These are phyloP conservation scores for Starmerella khaoyaiensis DNA, from an alignment of 805 yeast species.

Conservation along the genomic window DNA sequence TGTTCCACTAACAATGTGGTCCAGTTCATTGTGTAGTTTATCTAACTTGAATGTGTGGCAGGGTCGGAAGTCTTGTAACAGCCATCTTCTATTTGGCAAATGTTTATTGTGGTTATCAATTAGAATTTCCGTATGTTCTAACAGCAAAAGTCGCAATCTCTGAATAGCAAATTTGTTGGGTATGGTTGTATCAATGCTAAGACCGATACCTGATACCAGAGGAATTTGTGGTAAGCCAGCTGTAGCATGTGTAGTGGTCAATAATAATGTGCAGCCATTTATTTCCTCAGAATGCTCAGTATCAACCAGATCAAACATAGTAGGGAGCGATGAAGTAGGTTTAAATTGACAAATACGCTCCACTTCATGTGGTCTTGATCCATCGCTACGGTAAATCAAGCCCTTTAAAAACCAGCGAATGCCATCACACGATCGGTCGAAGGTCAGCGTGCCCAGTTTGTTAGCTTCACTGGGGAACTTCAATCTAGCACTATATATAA, in stretches of 20 bases:
- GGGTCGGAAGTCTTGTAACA: slow-evolving; percentile 4
- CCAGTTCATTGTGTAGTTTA: not conserved
- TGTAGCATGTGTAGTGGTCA: slow-evolving; percentile 12
- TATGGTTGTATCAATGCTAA: slow-evolving; percentile 2
- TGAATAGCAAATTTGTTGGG: slow-evolving; percentile 3
- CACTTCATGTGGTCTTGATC: not conserved
- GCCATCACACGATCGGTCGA: slow-evolving; percentile 2
- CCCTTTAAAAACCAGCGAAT: slow-evolving; percentile 12
- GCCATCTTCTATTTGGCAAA: slow-evolving; percentile 11
- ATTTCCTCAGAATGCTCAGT: slow-evolving; percentile 9
- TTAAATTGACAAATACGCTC: slow-evolving; percentile 3
- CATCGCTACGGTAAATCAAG: not conserved
- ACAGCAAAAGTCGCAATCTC: slow-evolving; percentile 8
- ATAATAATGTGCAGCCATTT: slow-evolving; percentile 1
- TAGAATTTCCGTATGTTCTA: slow-evolving; percentile 3
- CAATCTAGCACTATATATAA: slow-evolving; percentile 4
- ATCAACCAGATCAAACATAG: slow-evolving; percentile 9
- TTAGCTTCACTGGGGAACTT: slow-evolving; percentile 4
- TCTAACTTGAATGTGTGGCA: not conserved
- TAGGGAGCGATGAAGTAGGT: slow-evolving; percentile 9
- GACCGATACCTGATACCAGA: slow-evolving; percentile 10
- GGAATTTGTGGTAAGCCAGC: slow-evolving; percentile 16
- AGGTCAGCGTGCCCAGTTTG: slow-evolving; percentile 5
- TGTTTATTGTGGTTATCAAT: not conserved
- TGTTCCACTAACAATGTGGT: slow-evolving; percentile 1